Base-by-base conservation (phyloP, 768 basidiomycete genomes). In the Exsudoporus frostii region DNA sequence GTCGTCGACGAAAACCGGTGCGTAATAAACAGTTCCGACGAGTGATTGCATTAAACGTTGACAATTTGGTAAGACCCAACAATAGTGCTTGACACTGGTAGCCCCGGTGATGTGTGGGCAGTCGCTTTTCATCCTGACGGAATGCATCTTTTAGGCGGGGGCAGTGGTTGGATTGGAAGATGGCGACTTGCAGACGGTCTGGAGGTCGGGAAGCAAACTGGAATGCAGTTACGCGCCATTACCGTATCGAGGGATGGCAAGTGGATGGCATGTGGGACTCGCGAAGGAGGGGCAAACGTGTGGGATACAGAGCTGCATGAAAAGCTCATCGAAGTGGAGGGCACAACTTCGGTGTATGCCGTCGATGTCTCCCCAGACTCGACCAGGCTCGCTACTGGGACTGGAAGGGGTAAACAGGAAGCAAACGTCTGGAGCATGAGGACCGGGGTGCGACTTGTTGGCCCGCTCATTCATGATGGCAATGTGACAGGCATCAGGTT, bases 331-430 rank as follows among this genome's bases (percentile, higher is more conserved):
- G 9, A 25, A 0, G 24, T 42, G 5, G 24, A 42, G 4, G 24
- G 24, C 0, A n/a, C 0, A 17, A 6, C 17, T 1, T 0, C 0
- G 5, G 41, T 42, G 24, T 6, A 1, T 17, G 24, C 41, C 3
- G 17, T 42, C 5, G 41, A 42, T 5, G 5, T 25, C 17, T 17
- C 41, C 15, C 2, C 22, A 0, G 41, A 42, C 10, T 42, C 41
- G 24, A 5, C 24, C 9, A 42, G 8, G 2, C n/a, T 42, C 11
- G 39, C 39, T 0, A 41, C 39, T 1, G 39, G 39, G 39, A 8
- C 14, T 8, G 14, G 6, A 20, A 3, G 3, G 25, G 25, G 25
- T 25, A 5, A 1, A 19, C 1, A 13, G 0, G 6, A 15, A 15
- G 39, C 39, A 14, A 24, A 7, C 7, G 4, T 41, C 2, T 41